Evolutionary conservation across 129 eudicot species (phyloP).

Genomic region (Tagetes patula): DNA sequence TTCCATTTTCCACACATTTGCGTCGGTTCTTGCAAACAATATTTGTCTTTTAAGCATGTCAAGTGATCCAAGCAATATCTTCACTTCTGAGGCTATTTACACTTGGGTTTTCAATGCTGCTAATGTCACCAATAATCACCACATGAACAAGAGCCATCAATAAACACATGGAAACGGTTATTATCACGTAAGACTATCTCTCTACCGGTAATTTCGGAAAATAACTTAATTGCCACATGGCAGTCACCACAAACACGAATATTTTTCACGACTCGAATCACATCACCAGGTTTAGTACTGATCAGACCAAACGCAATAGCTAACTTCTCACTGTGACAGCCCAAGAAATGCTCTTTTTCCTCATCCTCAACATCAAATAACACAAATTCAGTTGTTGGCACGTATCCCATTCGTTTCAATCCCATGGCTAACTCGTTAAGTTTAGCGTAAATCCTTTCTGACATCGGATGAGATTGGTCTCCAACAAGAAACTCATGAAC

Average conservation of each 20-base stretch:
- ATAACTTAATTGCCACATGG: conserved; percentile 60
- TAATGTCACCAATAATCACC: conserved; percentile 77
- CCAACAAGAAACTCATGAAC: conserved; percentile 89
- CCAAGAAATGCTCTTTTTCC: conserved; percentile 77
- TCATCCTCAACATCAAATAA: conserved; percentile 87
- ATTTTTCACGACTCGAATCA: conserved; percentile 72
- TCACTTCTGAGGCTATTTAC: too few relatives aligned
- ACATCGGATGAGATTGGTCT: conserved; percentile 72
- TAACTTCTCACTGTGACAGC: conserved; percentile 82
- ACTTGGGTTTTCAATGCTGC: background rate
- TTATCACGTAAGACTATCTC: conserved; percentile 75
- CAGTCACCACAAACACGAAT: conserved; percentile 86
- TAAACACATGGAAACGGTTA: conserved; percentile 74
- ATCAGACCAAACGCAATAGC: conserved; percentile 82
- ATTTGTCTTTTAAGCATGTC: too few relatives aligned
- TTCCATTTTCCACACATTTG: conserved; percentile 36
- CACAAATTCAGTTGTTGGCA: conserved; percentile 74
- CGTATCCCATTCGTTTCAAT: conserved; percentile 58
- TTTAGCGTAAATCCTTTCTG: conserved; percentile 58
- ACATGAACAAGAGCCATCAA: conserved; percentile 81
- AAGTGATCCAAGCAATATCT: too few relatives aligned
- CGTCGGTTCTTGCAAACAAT: conserved; percentile 30
- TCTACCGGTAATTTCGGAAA: conserved; percentile 67
- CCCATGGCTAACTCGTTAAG: conserved; percentile 52
- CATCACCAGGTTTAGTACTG: conserved; percentile 45